Conservation (phyloP, 129 eudicot species). For the Flaveria sonorensis region DNA sequence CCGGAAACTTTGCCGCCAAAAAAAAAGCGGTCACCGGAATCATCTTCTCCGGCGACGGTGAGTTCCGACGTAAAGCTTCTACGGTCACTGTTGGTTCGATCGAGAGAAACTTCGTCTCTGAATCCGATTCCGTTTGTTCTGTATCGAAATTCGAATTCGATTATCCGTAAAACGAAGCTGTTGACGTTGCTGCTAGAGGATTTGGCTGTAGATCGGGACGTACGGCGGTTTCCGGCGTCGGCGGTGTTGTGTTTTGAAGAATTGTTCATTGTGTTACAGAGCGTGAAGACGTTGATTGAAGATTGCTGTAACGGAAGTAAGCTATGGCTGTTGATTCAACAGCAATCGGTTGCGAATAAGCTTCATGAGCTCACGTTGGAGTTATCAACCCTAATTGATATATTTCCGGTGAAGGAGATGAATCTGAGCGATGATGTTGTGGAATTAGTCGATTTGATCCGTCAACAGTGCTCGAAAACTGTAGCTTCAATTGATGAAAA, state of each 20-base stretch:
- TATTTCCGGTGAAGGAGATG: constrained; percentile 60
- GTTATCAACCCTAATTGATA: constrained; percentile 75
- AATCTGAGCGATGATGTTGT: constrained; percentile 58
- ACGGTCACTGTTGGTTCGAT: constrained; percentile 51
- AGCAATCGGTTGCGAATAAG: constrained; percentile 44
- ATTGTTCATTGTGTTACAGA: constrained; percentile 65
- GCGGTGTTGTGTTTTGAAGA: constrained; percentile 80
- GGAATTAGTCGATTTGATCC: constrained; percentile 55
- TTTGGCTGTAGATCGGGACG: constrained; percentile 36
- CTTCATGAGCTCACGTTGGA: constrained; percentile 69
- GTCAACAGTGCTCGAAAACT: constrained; percentile 58
- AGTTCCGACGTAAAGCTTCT: constrained; percentile 49
- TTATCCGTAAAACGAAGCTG: constrained; percentile 62
- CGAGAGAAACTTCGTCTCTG: constrained; percentile 53
- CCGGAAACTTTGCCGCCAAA: constrained; percentile 54
- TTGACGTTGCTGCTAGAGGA: constrained; percentile 64
- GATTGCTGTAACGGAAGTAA: constrained; percentile 67
- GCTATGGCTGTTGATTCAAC: constrained; percentile 73
- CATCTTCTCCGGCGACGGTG: background rate
- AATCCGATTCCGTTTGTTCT: constrained; percentile 56
- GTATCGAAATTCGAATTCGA: constrained; percentile 52
- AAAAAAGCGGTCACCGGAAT: constrained; percentile 53
- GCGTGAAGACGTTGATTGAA: constrained; percentile 56
- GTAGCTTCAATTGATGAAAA: constrained; percentile 35
- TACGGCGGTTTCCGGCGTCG: constrained; percentile 51